Conservation (phyloP, 805 yeast genomes). For the Ogataea chonburiensis region DNA sequence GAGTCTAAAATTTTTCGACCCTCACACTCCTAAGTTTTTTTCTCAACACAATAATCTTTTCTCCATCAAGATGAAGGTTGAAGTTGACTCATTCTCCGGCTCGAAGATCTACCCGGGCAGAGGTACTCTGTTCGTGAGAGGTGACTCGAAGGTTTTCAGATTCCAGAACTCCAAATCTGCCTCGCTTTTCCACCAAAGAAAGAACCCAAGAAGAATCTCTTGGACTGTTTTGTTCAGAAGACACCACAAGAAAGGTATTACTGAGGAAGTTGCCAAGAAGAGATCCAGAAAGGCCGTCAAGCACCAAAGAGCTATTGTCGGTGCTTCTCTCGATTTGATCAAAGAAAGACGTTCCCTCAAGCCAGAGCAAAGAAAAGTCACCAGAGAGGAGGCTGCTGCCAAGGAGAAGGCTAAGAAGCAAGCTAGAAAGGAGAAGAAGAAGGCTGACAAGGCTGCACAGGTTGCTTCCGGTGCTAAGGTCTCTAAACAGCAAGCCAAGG, state of each 20-base stretch:
- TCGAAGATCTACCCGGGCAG: conserved; percentile 99
- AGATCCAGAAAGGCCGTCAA: conserved; percentile 96
- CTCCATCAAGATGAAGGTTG: conserved; percentile 84
- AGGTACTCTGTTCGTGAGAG: conserved; percentile 98
- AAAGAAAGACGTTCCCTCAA: conserved; percentile 94
- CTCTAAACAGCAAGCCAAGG: conserved; percentile 96
- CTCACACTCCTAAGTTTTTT: conserved; percentile 9
- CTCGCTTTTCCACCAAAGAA: conserved; percentile 98
- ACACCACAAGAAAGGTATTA: conserved; percentile 99
- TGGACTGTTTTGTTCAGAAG: conserved; percentile 99
- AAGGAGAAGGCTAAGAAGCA: conserved; percentile 87
- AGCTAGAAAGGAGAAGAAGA: conserved; percentile 91
- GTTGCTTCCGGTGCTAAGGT: conserved; percentile 76
- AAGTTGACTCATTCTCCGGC: conserved; percentile 99
- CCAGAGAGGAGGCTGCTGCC: conserved; percentile 86
- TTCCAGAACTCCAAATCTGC: conserved; percentile 97
- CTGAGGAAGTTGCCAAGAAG: conserved; percentile 98
- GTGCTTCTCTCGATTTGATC: conserved; percentile 98
- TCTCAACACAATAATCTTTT: conserved; percentile 14
- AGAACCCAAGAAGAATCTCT: conserved; percentile 99
- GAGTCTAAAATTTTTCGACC: conserved; percentile 10
- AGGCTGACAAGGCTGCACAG: conserved; percentile 84
- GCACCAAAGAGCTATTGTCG: conserved; percentile 98
- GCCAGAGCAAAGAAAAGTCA: conserved; percentile 98
- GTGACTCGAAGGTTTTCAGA: conserved; percentile 99